Percentiles rank a stretch among this genome's conserved stretches.
These are phyloP conservation scores for Pythium angustatum DNA, from an alignment of 352 stramenopile genomes.

Conservation along the genomic window DNA sequence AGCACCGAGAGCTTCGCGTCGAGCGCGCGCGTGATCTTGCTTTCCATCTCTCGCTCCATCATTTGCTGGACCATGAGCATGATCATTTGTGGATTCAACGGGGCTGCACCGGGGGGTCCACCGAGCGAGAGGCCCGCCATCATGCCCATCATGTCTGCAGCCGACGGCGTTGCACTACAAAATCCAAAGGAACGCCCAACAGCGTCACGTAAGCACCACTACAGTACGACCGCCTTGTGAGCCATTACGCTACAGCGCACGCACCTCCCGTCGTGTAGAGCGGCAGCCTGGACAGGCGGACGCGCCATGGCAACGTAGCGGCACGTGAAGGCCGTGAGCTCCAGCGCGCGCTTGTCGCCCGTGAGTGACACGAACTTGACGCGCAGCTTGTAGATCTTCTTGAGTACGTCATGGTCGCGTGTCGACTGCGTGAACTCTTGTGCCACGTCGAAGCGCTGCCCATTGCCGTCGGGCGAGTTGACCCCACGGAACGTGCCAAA, in stretches of 20 bases:
- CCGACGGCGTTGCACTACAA: slow-evolving; percentile 5
- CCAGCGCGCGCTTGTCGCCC: slow-evolving; percentile 49
- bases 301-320: slow-evolving; percentile 31
- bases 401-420: slow-evolving; percentile 54
- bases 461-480: slow-evolving; percentile 13
- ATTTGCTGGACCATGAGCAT: slow-evolving; percentile 60
- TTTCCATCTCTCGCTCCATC: slow-evolving; percentile 65
- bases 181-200: background rate
- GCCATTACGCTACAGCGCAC: background rate
- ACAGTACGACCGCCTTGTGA: background rate
- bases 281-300: background rate
- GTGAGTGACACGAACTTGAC: slow-evolving; percentile 78
- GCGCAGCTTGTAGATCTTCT: slow-evolving; percentile 44
- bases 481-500: slow-evolving; percentile 67
- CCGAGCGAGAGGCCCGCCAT: slow-evolving; percentile 16
- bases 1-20: slow-evolving; percentile 61
- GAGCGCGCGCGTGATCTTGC: slow-evolving; percentile 57
- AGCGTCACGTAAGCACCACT: background rate
- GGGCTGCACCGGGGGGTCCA: background rate
- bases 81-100: slow-evolving; percentile 41
- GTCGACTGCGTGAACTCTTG: slow-evolving; percentile 50
- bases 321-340: slow-evolving; percentile 46
- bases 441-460: slow-evolving; percentile 45
- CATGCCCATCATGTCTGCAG: slow-evolving; percentile 17
- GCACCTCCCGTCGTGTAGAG: background rate